These are phyloP conservation scores for Nannizziopsis barbatae DNA, from an alignment of 2,329 filamentous ascomycete species.

Conservation along the genomic window DNA sequence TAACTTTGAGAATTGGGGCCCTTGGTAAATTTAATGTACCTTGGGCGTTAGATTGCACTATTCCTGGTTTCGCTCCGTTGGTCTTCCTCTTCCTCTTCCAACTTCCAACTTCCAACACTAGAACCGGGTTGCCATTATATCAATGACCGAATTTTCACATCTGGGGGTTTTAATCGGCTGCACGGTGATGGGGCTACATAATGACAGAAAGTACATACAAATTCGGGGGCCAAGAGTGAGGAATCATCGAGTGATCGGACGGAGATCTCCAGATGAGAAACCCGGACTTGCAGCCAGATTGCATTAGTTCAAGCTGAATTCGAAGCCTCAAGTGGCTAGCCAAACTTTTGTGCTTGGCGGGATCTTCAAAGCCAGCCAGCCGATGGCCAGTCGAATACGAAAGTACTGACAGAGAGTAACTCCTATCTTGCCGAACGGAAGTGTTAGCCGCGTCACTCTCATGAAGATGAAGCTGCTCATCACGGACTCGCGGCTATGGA, in stretches of 20 bases:
- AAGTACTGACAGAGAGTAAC: no score
- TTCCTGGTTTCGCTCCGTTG: no score
- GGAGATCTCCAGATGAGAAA: conserved; percentile 4
- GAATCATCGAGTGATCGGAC: conserved; percentile 6
- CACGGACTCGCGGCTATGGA: no score
- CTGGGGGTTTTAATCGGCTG: no score
- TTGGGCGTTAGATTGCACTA: no score
- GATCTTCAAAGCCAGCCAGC: conserved; percentile 6
- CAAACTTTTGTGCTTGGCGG: neutral
- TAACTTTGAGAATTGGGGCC: no score
- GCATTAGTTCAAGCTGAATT: neutral
- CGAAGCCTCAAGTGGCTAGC: neutral
- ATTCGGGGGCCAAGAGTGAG: neutral
- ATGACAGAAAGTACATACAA: neutral
- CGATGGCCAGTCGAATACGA: neutral
- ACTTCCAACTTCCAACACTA: no score
- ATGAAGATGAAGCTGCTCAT: neutral
- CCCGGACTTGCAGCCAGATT: neutral
- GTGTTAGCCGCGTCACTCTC: conserved; percentile 3
- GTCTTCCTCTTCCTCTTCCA: no score
- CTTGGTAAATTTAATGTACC: no score
- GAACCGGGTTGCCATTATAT: no score
- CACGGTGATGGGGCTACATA: neutral
- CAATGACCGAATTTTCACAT: no score
- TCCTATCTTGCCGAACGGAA: neutral